A percentile compares a stretch with the other conserved stretches of the same genome.
These are phyloP conservation scores for Fallopia convolvulus DNA, from an alignment of 148 eudicot genomes.

Conservation along the genomic window DNA sequence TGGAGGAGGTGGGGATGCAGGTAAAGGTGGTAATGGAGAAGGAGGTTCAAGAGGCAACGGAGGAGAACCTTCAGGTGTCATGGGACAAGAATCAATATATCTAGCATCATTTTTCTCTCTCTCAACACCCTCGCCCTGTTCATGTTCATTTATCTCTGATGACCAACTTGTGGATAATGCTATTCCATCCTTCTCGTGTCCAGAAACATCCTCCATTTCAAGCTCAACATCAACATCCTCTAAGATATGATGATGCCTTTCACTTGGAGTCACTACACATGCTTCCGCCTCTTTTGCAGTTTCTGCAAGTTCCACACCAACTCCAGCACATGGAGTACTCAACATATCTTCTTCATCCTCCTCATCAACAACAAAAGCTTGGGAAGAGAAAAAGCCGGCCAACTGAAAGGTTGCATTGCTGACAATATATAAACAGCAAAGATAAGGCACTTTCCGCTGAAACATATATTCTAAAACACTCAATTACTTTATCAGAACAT, in stretches of 20 bases:
- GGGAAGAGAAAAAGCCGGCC: conserved; percentile 67
- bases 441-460: not conserved
- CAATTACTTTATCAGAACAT: not conserved
- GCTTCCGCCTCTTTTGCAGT: conserved; percentile 29
- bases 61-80: conserved; percentile 59
- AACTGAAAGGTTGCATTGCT: conserved; percentile 89
- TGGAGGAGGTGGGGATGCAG: conserved; percentile 69
- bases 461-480: not conserved
- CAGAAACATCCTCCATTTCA: conserved; percentile 93
- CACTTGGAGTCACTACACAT: conserved; percentile 45
- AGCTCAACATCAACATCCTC: conserved; percentile 99
- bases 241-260: conserved; percentile 65
- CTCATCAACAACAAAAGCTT: conserved; percentile 70
- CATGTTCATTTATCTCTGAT: conserved; percentile 19
- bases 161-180: conserved; percentile 20
- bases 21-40: conserved; percentile 76
- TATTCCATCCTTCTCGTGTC: conserved; percentile 53
- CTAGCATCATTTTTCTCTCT: conserved; percentile 22
- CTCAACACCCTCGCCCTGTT: conserved; percentile 23
- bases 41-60: conserved; percentile 74
- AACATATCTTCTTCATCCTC: conserved; percentile 50
- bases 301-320: conserved; percentile 23
- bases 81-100: conserved; percentile 22
- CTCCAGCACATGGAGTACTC: conserved; percentile 1
- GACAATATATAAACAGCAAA: conserved; percentile 20